Percentiles rank a stretch among this genome's conserved stretches.
Evolutionary conservation across 169 alveolate genomes (phyloP).

Genomic region (Plasmodium gaboni): DNA sequence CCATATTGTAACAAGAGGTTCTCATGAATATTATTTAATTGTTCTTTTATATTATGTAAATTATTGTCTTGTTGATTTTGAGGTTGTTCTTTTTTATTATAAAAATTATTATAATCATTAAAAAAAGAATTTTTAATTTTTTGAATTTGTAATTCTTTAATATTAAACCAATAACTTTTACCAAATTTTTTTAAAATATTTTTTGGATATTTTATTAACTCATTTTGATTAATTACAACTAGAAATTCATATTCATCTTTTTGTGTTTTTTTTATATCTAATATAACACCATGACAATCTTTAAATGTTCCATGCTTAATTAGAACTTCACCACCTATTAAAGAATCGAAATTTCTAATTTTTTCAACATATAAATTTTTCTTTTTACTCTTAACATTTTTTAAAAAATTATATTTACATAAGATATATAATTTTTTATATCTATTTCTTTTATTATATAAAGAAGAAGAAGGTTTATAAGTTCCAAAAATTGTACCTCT

Average conservation of each 20-base stretch:
- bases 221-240: slow-evolving; percentile 57
- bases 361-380: slow-evolving; percentile 1
- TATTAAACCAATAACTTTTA: slow-evolving; percentile 73
- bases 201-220: slow-evolving; percentile 41
- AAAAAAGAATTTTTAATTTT: slow-evolving; percentile 53
- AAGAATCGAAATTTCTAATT: slow-evolving; percentile 9
- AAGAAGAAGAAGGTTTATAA: too few species aligned
- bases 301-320: slow-evolving; percentile 33
- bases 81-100: slow-evolving; percentile 10
- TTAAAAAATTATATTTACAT: slow-evolving; percentile 10
- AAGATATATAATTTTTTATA: slow-evolving; percentile 9
- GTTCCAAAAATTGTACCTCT: not conserved
- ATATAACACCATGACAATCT: slow-evolving; percentile 55
- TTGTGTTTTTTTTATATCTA: slow-evolving; percentile 41
- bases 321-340: slow-evolving; percentile 50
- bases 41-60: not conserved
- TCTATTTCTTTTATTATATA: slow-evolving; percentile 5
- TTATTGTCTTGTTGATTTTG: not conserved
- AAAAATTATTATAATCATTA: slow-evolving; percentile 66
- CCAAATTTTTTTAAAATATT: slow-evolving; percentile 64
- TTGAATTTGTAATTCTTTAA: slow-evolving; percentile 45
- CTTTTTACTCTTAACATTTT: not conserved
- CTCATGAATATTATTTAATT: not conserved
- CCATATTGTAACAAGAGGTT: too few species aligned
- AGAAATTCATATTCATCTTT: slow-evolving; percentile 49